Base-by-base conservation (phyloP, 2,329 filamentous ascomycete species). In the Pseudogymnoascus sp. region DNA sequence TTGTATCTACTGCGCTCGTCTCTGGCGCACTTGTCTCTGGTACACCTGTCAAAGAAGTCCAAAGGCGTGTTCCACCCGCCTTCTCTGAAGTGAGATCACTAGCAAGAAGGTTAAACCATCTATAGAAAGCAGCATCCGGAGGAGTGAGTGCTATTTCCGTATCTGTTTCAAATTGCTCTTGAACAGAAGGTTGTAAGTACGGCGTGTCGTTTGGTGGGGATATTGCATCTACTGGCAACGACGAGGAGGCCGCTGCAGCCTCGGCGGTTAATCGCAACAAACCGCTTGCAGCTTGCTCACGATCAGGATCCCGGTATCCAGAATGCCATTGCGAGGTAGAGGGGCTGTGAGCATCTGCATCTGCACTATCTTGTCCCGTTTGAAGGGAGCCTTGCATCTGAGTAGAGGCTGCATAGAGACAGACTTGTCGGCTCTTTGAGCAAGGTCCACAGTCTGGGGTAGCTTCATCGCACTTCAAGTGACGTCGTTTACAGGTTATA, bases 401-500 rank as follows among this genome's bases (percentile, higher is more conserved):
- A 21, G 42, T 14, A 14, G 53, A 59, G 11, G 62, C 59, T 40
- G 65, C 72, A 68, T 78, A 79, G 12, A 74, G 67, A 66, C 78
- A 80, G 63, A 74, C 73, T 65, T 77, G 74, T 53, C 74, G 71
- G 42, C 74, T 75, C 66, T 78, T 79, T 14, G 72, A 68, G 69
- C 78, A 80, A 66, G 75, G 76, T 38, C 74, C 74, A 66, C 78
- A 80, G 33, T 73, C 69, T 12, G 77, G 78, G 65, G 75, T 76
- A 31, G 71, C 70, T 69, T 80, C 78, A 65, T 79, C 77, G 67
- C 78, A 80, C 72, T 80, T 80, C 63, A 79, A 75, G 63, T 79
- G 75, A 62, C 79, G 70, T 62, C 72, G 71, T 61, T 77, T 74
- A 69, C 77, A 79, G 11, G 75, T 76, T 35, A 76, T 70, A 68